These are phyloP conservation scores for Fusarium sp. DNA, from an alignment of 2,329 filamentous ascomycete species.

Conservation along the genomic window DNA sequence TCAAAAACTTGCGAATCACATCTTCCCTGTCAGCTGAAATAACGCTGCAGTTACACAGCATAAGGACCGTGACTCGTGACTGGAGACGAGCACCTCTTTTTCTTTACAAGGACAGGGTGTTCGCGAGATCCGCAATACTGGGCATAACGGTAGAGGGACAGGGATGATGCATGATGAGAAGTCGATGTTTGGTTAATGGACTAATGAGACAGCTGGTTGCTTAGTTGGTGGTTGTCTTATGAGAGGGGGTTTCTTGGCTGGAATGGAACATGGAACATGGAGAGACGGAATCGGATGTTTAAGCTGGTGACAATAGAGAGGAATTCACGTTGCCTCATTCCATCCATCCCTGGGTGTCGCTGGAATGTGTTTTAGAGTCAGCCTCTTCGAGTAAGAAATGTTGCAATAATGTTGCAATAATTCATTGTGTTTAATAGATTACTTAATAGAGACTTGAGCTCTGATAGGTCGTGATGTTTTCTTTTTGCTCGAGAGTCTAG, in stretches of 20 bases:
- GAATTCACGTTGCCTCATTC: constrained; percentile 12
- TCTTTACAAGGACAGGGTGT: constrained; percentile 20
- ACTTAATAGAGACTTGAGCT: not conserved
- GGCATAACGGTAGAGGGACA: constrained; percentile 2
- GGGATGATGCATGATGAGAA: constrained; percentile 8
- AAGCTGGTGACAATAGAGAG: constrained; percentile 6
- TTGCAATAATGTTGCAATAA: not conserved
- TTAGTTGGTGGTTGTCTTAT: not conserved
- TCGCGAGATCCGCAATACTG: constrained; percentile 12
- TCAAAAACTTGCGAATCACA: not conserved
- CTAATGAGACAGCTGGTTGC: constrained; percentile 10
- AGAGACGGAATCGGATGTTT: not conserved
- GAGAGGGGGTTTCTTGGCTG: constrained; percentile 5
- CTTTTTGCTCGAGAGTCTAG: constrained; percentile 9
- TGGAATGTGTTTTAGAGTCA: constrained; percentile 12
- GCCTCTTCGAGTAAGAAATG: not conserved
- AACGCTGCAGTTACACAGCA: not conserved
- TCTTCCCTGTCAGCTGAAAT: constrained; percentile 18
- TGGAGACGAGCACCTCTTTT: not conserved
- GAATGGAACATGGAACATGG: constrained; percentile 19
- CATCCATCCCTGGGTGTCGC: constrained; percentile 5
- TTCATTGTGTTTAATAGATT: not conserved
- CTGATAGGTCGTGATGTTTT: constrained; percentile 1
- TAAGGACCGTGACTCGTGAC: constrained; percentile 1
- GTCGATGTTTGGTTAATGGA: not conserved